Base-by-base conservation (phyloP, 2,329 filamentous ascomycete species). In the Orbilia ellipsospora region DNA sequence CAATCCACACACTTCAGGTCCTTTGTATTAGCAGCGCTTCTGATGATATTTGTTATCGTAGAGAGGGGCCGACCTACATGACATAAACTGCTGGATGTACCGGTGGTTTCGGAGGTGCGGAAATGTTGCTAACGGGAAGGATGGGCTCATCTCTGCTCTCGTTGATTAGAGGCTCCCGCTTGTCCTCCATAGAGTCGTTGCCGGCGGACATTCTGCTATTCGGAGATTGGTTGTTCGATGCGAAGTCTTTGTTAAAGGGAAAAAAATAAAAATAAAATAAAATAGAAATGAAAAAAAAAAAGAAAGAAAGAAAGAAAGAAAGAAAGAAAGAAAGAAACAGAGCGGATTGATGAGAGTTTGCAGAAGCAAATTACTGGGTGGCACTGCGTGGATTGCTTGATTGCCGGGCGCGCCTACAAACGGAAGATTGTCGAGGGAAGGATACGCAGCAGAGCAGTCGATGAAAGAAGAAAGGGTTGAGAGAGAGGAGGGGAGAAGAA, bases 41-140 rank as follows among this genome's bases (percentile, higher is more conserved):
- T 23, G 42, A 26, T 20, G 23, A 15, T 45, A 64, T 16, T 13
- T 42, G 45, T 20, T 59, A 48, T 36, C 50, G 51, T 12, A n/a
- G 56, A 20, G 65, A 36, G 23, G 18, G 20, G 40, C 31, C 20
- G 55, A 85, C 87, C 82, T 83, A 89, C 89, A 87, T 83, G 40
- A 97, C 92, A 84, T 97, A 97, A 83, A 96, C 84, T n/a, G 91
- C 89, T 73, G 94, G 90, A 82, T 94, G 93, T 79, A 96, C 85
- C 50, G 87, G 81, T 45, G 88, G 80, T 83, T 90, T 89, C 69
- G 89, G 82, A 64, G 88, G 85, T 81, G 90, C 87, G 72, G 87
- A 81, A 86, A 74, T 26, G 40, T 65, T 63, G 63, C 57, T 70
- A 54, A 73, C 56, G n/a, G 67, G 60, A 31, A 73, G 52, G 42